Conservation (phyloP, 2,329 filamentous ascomycete genomes). For the Chalara sp. region DNA sequence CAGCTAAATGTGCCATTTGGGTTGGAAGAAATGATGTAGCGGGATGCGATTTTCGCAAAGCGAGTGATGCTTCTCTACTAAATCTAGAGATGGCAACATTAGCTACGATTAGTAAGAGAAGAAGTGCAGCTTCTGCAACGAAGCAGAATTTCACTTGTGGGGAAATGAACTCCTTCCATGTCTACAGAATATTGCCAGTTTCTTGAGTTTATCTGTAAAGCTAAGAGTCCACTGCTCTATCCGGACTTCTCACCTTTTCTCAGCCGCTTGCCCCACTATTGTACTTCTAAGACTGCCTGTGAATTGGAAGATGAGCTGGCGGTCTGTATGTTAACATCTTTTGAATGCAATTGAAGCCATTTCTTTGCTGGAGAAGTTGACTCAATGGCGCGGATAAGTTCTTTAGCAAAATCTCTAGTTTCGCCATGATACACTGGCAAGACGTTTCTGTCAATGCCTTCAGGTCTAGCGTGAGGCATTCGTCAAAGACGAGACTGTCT, state of each 20-base stretch:
- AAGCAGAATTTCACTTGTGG: slow-evolving; percentile 24
- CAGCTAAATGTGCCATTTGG: slow-evolving; percentile 28
- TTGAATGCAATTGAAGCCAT: slow-evolving; percentile 23
- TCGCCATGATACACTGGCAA: slow-evolving; percentile 21
- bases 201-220: slow-evolving; percentile 26
- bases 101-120: slow-evolving; percentile 30
- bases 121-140: slow-evolving; percentile 25
- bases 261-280: too few relatives aligned
- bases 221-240: slow-evolving; percentile 15
- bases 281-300: too few relatives aligned
- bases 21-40: slow-evolving; percentile 40
- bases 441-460: slow-evolving; percentile 16
- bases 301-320: not conserved
- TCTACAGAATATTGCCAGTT: slow-evolving; percentile 28
- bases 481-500: slow-evolving; percentile 24
- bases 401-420: slow-evolving; percentile 22
- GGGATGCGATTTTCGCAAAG: slow-evolving; percentile 45
- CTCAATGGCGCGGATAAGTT: slow-evolving; percentile 21
- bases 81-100: slow-evolving; percentile 32
- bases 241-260: too few relatives aligned
- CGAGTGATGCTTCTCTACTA: slow-evolving; percentile 41
- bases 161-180: slow-evolving; percentile 28
- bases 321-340: slow-evolving; percentile 25
- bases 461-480: slow-evolving; percentile 23
- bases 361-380: slow-evolving; percentile 22